A percentile compares a stretch with the other conserved stretches of the same genome.
Evolutionary conservation across 352 stramenopile species (phyloP).

Genomic region (Globisporangium acanthophoron): DNA sequence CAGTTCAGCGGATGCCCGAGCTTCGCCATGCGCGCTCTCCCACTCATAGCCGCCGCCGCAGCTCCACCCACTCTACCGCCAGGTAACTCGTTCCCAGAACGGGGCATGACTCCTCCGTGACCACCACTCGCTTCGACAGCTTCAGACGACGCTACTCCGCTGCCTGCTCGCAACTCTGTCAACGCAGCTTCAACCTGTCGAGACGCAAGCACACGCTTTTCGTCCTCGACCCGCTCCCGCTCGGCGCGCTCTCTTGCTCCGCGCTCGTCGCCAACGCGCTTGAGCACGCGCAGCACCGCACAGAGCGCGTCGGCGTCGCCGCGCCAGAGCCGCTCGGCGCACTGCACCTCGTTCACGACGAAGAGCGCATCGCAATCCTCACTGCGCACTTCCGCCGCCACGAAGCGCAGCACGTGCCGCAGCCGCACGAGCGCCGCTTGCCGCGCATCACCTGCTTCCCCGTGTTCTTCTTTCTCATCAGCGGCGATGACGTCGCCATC

Average conservation of each 20-base stretch:
- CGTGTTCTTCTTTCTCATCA: not conserved
- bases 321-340: conserved; percentile 25
- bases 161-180: not conserved
- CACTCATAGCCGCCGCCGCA: not conserved
- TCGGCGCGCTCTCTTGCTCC: not conserved
- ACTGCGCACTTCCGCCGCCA: conserved; percentile 29
- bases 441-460: no score
- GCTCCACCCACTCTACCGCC: not conserved
- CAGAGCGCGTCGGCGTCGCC: conserved; percentile 33
- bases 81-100: not conserved
- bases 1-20: not conserved
- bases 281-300: conserved; percentile 41
- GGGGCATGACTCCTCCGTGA: not conserved
- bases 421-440: conserved; percentile 13
- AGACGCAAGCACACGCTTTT: no score
- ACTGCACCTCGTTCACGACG: conserved; percentile 40
- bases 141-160: not conserved
- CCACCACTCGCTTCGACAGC: not conserved
- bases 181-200: not conserved
- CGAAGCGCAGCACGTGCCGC: conserved; percentile 31
- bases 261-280: conserved; percentile 18
- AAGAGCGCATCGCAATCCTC: conserved; percentile 41
- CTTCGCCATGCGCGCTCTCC: not conserved
- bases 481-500: not conserved
- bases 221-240: not conserved